phyloP scores from a whole-genome alignment of 495 filamentous ascomycete species.

The Thozetella sp. region DNA sequence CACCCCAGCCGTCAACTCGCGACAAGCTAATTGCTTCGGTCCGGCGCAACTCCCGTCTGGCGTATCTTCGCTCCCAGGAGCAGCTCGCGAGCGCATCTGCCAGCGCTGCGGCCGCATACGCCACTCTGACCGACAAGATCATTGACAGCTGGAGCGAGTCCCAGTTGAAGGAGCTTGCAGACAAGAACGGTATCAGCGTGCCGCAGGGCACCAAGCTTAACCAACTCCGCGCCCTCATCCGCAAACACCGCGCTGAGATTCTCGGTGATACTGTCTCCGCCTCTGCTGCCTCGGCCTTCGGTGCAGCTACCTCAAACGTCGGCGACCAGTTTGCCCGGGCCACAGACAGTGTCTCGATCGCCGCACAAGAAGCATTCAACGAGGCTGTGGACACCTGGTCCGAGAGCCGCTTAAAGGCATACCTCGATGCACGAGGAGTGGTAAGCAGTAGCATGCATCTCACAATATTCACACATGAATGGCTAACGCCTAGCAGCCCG shows the following conservation, averaged over 20 bases:
- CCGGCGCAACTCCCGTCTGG: slow-evolving; percentile 86
- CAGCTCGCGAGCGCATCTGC: slow-evolving; percentile 61
- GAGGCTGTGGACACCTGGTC: slow-evolving; percentile 66
- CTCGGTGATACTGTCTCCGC: slow-evolving; percentile 65
- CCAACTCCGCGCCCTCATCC: slow-evolving; percentile 86
- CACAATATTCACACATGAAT: slow-evolving; percentile 12
- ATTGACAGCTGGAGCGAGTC: slow-evolving; percentile 90
- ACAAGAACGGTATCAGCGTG: slow-evolving; percentile 81
- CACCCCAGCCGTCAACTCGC: slow-evolving; percentile 80
- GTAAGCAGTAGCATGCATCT: slow-evolving; percentile 8
- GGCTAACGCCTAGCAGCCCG: slow-evolving; percentile 43
- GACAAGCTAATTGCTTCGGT: slow-evolving; percentile 88
- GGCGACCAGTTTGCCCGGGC: slow-evolving; percentile 78
- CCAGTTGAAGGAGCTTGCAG: slow-evolving; percentile 88
- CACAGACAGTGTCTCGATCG: slow-evolving; percentile 67
- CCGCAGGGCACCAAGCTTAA: slow-evolving; percentile 90
- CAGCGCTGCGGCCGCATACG: slow-evolving; percentile 67
- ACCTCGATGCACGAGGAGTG: slow-evolving; percentile 64
- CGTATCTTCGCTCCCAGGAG: slow-evolving; percentile 65
- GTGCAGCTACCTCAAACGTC: slow-evolving; percentile 82
- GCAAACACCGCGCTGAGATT: slow-evolving; percentile 81
- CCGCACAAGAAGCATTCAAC: slow-evolving; percentile 70
- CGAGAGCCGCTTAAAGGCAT: slow-evolving; percentile 75
- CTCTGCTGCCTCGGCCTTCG: slow-evolving; percentile 66
- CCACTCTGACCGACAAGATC: slow-evolving; percentile 75